phyloP scores from a whole-genome alignment of 192 early-diverging fungal species.

The Radiomyces spectabilis region DNA sequence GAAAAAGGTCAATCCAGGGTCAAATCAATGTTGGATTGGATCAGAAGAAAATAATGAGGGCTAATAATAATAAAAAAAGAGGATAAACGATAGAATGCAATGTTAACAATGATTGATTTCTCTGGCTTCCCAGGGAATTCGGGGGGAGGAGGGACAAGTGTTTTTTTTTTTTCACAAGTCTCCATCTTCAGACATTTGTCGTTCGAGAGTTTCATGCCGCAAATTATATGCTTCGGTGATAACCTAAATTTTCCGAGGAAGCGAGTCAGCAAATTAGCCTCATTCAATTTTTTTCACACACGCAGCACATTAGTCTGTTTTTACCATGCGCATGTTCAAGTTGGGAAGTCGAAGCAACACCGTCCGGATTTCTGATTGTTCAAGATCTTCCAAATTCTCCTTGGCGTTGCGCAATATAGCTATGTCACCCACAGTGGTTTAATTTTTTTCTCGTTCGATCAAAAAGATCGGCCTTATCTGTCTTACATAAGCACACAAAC shows the following conservation, averaged over 20 bases:
- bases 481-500: conserved; percentile 68
- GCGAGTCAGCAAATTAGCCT: neutral
- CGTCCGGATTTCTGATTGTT: conserved; percentile 85
- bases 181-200: conserved; percentile 45
- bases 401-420: conserved; percentile 71
- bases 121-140: no score
- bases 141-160: neutral
- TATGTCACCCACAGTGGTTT: conserved; percentile 10
- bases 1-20: no score
- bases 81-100: neutral
- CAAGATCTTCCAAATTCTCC: conserved; percentile 81
- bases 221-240: conserved; percentile 65
- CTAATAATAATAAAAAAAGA: neutral
- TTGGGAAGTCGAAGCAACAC: conserved; percentile 71
- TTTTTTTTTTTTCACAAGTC: conserved; percentile 3
- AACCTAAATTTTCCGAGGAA: conserved; percentile 32
- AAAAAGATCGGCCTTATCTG: no score
- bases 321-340: conserved; percentile 59
- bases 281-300: neutral
- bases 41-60: neutral
- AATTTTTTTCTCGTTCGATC: no score
- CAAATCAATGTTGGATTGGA: no score
- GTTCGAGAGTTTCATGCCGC: conserved; percentile 57
- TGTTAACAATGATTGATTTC: neutral
- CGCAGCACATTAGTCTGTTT: neutral